Percentiles rank a stretch among this genome's conserved stretches.
phyloP scores from a whole-genome alignment of 2,329 filamentous ascomycete species.

The Elsinoe ampelina region DNA sequence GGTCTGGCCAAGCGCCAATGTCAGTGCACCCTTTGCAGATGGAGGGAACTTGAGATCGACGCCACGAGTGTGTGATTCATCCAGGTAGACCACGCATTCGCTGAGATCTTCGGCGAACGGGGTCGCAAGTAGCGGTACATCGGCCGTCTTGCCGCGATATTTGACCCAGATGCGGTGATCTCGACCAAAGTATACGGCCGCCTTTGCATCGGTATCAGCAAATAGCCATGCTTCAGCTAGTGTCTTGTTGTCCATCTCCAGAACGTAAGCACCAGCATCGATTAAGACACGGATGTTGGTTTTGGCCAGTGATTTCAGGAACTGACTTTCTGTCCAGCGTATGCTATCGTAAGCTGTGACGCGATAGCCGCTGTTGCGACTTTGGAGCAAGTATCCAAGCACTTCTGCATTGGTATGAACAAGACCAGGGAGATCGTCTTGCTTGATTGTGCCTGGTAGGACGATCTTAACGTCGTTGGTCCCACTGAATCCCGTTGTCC shows the following conservation, averaged over 20 bases:
- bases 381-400: slow-evolving; percentile 30
- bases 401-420: slow-evolving; percentile 59
- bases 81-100: slow-evolving; percentile 56
- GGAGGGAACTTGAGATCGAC: slow-evolving; percentile 56
- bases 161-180: slow-evolving; percentile 12
- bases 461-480: slow-evolving; percentile 57
- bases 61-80: slow-evolving; percentile 61
- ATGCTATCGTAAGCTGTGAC: background rate
- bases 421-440: slow-evolving; percentile 49
- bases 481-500: slow-evolving; percentile 60
- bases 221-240: slow-evolving; percentile 49
- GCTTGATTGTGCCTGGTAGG: slow-evolving; percentile 52
- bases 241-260: slow-evolving; percentile 51
- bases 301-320: background rate
- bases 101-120: slow-evolving; percentile 49
- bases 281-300: slow-evolving; percentile 48
- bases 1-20: slow-evolving; percentile 30
- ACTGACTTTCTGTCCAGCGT: background rate
- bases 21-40: slow-evolving; percentile 55
- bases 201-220: background rate
- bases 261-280: slow-evolving; percentile 61
- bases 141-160: slow-evolving; percentile 27
- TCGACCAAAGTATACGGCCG: slow-evolving; percentile 45
- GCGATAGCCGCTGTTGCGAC: background rate
- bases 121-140: slow-evolving; percentile 48